Conservation (phyloP, 148 eudicot species). For the Heliosperma pusillum region DNA sequence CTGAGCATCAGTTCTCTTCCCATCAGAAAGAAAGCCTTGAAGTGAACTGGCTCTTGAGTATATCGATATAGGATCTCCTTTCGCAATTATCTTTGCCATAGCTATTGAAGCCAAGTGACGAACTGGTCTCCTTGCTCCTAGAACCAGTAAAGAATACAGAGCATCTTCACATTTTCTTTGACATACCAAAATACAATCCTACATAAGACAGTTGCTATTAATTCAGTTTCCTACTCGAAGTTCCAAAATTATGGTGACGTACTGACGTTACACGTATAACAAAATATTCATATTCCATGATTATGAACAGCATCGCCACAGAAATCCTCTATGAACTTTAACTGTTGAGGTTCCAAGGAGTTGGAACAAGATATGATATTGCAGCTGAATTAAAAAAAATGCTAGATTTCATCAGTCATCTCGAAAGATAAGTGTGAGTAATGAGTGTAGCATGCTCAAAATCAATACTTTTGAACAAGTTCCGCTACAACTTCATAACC, state of each 20-base stretch:
- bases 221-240: background rate
- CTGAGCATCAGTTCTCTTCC: constrained; percentile 75
- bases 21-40: constrained; percentile 94
- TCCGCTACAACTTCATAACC: background rate
- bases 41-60: constrained; percentile 92
- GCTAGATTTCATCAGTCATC: background rate
- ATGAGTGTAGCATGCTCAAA: background rate
- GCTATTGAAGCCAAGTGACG: constrained; percentile 94
- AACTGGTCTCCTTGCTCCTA: constrained; percentile 88
- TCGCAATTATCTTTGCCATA: constrained; percentile 70
- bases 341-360: background rate
- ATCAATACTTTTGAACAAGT: background rate
- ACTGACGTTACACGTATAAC: background rate
- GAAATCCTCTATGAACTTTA: background rate
- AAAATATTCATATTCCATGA: background rate
- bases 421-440: background rate
- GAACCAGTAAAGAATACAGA: constrained; percentile 69
- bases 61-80: constrained; percentile 91
- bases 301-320: background rate
- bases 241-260: background rate
- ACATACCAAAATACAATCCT: constrained; percentile 76
- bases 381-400: background rate
- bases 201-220: constrained; percentile 7
- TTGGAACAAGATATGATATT: background rate
- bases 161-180: constrained; percentile 98